A percentile compares a stretch with the other conserved stretches of the same genome.
phyloP scores from a whole-genome alignment of 169 alveolate species.

The Plasmodium gaboni region DNA sequence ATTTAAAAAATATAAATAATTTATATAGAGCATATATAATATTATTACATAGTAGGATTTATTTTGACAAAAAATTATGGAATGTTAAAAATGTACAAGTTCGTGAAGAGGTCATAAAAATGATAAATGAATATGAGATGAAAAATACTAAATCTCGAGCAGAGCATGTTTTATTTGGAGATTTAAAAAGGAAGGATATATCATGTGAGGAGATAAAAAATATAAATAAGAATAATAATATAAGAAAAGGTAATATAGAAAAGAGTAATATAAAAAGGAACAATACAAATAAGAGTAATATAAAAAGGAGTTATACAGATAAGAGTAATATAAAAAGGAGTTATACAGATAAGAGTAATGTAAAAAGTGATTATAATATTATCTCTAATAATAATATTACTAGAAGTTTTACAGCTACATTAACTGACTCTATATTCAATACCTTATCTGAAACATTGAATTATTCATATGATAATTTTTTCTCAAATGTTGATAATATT shows the following conservation, averaged over 20 bases:
- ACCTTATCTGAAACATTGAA: constrained; percentile 66
- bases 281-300: no score
- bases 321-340: constrained; percentile 9
- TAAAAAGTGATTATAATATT: background rate
- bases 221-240: no score
- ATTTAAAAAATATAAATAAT: constrained; percentile 41
- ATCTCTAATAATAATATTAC: background rate
- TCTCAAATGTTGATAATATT: constrained; percentile 6
- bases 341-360: constrained; percentile 14
- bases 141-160: constrained; percentile 66
- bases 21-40: constrained; percentile 70
- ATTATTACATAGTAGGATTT: constrained; percentile 56
- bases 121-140: constrained; percentile 70
- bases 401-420: constrained; percentile 27
- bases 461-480: constrained; percentile 53
- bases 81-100: constrained; percentile 28
- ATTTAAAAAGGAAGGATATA: constrained; percentile 17
- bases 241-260: no score
- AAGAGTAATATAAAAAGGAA: no score
- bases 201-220: no score
- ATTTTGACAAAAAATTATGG: constrained; percentile 44
- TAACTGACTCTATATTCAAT: constrained; percentile 20
- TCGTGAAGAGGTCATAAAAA: constrained; percentile 46
- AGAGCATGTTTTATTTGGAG: constrained; percentile 75
- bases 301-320: no score